These are phyloP conservation scores for Teratosphaeria nubilosa DNA, from an alignment of 2,329 filamentous ascomycete species.

Conservation along the genomic window DNA sequence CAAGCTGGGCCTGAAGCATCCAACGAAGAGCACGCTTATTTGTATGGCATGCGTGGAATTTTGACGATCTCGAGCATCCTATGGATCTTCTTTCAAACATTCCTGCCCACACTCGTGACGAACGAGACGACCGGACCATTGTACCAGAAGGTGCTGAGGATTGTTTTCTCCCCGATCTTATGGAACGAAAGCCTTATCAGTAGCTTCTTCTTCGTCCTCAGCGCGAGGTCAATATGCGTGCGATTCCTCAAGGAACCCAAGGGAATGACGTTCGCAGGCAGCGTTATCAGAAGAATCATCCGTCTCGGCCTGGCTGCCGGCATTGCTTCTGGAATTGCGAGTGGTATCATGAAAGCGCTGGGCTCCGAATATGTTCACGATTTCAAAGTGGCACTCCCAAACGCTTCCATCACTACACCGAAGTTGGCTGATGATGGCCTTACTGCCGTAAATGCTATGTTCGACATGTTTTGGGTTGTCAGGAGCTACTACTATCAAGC, in stretches of 20 bases:
- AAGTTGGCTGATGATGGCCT: slow-evolving; percentile 29
- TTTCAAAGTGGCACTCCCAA: slow-evolving; percentile 29
- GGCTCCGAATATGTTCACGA: slow-evolving; percentile 27
- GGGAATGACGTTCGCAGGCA: slow-evolving; percentile 28
- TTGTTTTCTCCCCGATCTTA: slow-evolving; percentile 35
- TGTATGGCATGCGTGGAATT: slow-evolving; percentile 37
- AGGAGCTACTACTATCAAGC: slow-evolving; percentile 30
- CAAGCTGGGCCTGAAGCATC: not conserved
- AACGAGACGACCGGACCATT: slow-evolving; percentile 24
- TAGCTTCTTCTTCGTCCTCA: slow-evolving; percentile 37
- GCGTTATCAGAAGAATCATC: slow-evolving; percentile 33
- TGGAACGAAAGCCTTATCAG: slow-evolving; percentile 39
- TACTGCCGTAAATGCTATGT: slow-evolving; percentile 37
- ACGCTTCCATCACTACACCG: slow-evolving; percentile 25
- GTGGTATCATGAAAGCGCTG: slow-evolving; percentile 26
- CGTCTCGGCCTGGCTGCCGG: slow-evolving; percentile 34
- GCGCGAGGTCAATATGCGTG: slow-evolving; percentile 33
- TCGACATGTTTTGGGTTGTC: slow-evolving; percentile 38
- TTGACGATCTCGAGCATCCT: slow-evolving; percentile 35
- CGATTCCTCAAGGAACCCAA: slow-evolving; percentile 32
- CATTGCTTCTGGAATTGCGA: slow-evolving; percentile 31
- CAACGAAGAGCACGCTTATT: slow-evolving; percentile 16
- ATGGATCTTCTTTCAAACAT: slow-evolving; percentile 37
- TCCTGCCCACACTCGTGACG: slow-evolving; percentile 34
- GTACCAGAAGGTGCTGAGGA: slow-evolving; percentile 31